phyloP scores from a whole-genome alignment of 2,329 filamentous ascomycete species.

The Monosporascus ibericus region DNA sequence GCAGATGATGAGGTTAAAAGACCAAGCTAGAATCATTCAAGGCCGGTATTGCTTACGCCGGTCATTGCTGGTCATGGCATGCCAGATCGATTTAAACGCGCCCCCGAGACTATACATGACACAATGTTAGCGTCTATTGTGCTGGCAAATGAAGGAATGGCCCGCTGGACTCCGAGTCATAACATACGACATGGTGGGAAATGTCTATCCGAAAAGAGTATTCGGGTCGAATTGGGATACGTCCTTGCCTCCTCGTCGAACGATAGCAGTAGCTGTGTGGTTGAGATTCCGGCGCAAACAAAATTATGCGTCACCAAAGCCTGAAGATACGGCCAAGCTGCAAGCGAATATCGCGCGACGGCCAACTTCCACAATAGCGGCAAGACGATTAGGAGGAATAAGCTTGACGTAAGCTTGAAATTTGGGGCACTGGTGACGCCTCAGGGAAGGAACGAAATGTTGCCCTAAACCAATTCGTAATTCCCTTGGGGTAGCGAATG shows the following conservation, averaged over 20 bases:
- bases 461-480: no score
- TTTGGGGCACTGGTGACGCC: not conserved
- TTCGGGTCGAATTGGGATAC: not conserved
- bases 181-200: constrained; percentile 4
- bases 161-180: not conserved
- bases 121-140: constrained; percentile 11
- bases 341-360: not conserved
- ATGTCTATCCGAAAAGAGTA: not conserved
- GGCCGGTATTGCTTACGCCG: constrained; percentile 45
- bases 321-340: not conserved
- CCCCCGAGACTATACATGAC: constrained; percentile 50
- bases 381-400: not conserved
- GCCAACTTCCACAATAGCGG: not conserved
- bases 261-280: not conserved
- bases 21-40: constrained; percentile 3
- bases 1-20: constrained; percentile 30
- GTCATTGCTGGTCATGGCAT: constrained; percentile 73
- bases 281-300: not conserved
- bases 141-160: not conserved
- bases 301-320: no score
- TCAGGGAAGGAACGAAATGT: not conserved
- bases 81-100: constrained; percentile 89
- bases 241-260: not conserved
- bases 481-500: not conserved
- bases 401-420: not conserved